These are phyloP conservation scores for Fusarium solani-melongenae DNA, from an alignment of 2,329 filamentous ascomycete species.

Conservation along the genomic window DNA sequence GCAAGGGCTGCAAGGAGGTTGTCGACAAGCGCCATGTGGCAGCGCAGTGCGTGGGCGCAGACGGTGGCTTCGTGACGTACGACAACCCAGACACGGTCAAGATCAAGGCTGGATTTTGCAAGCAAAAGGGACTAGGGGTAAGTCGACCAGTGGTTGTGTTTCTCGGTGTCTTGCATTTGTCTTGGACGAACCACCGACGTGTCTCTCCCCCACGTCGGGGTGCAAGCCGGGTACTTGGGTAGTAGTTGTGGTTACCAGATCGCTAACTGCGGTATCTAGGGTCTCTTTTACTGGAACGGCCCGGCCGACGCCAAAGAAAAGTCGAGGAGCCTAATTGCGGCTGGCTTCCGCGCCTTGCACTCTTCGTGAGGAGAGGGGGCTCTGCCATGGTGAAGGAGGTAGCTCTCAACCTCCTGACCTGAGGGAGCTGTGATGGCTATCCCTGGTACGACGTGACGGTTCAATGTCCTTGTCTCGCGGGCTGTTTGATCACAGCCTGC, in stretches of 20 bases:
- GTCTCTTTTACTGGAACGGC: constrained; percentile 86
- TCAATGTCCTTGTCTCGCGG: constrained; percentile 11
- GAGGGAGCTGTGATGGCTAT: constrained; percentile 4
- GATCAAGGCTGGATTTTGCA: constrained; percentile 80
- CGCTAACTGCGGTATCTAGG: constrained; percentile 56
- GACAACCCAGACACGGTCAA: constrained; percentile 82
- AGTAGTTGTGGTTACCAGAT: constrained; percentile 1
- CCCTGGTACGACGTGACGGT: constrained; percentile 18
- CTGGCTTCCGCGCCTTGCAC: constrained; percentile 69
- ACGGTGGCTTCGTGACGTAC: constrained; percentile 83
- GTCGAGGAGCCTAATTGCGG: constrained; percentile 67
- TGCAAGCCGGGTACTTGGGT: constrained; percentile 2
- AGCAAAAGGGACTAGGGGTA: constrained; percentile 75
- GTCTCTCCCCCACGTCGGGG: constrained; percentile 14
- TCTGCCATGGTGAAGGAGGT: neutral
- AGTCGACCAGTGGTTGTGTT: constrained; percentile 43
- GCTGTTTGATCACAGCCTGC: constrained; percentile 20
- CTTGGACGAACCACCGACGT: constrained; percentile 22
- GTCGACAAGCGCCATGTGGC: constrained; percentile 76
- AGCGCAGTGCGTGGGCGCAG: constrained; percentile 77
- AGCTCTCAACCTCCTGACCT: neutral
- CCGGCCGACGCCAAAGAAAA: constrained; percentile 73
- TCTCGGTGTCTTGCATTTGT: constrained; percentile 23
- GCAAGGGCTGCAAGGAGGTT: constrained; percentile 69
- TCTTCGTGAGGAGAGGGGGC: constrained; percentile 41